Percentiles rank a stretch among this genome's conserved stretches.
Conservation (phyloP, 1,284 basidiomycete genomes). For the Thelephora terrestris region DNA sequence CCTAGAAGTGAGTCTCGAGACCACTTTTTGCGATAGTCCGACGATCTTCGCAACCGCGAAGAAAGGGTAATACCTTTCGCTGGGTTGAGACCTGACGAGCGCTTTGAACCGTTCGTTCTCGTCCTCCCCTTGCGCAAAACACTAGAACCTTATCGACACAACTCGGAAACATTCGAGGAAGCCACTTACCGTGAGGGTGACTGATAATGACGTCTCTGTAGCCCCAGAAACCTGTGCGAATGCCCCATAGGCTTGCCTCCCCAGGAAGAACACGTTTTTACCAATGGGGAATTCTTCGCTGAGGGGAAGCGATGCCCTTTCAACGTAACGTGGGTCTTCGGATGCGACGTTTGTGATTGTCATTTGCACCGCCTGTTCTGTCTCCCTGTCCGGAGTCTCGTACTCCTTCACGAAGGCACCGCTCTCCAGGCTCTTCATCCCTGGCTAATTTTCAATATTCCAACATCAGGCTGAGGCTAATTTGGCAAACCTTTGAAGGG, state of each 20-base stretch:
- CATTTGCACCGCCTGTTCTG: slow-evolving; percentile 82
- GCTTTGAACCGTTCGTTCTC: slow-evolving; percentile 75
- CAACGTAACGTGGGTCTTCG: slow-evolving; percentile 83
- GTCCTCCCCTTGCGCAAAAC: slow-evolving; percentile 70
- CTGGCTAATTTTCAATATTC: slow-evolving; percentile 26
- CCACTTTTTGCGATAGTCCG: slow-evolving; percentile 60
- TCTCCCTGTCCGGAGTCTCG: slow-evolving; percentile 72
- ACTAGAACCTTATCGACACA: too few relatives aligned
- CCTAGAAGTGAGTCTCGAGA: slow-evolving; percentile 89
- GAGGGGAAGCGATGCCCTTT: slow-evolving; percentile 72
- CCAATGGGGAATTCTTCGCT: slow-evolving; percentile 86
- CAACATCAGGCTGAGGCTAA: background rate
- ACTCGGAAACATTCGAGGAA: too few relatives aligned
- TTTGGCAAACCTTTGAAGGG: slow-evolving; percentile 70
- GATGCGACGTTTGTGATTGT: slow-evolving; percentile 68
- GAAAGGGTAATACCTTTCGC: slow-evolving; percentile 64
- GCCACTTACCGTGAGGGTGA: slow-evolving; percentile 66
- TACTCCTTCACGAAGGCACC: slow-evolving; percentile 95
- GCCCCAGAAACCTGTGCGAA: slow-evolving; percentile 82
- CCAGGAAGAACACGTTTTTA: slow-evolving; percentile 92
- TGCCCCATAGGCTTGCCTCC: slow-evolving; percentile 88
- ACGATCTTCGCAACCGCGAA: slow-evolving; percentile 66
- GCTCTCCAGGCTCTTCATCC: slow-evolving; percentile 79
- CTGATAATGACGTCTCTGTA: slow-evolving; percentile 56
- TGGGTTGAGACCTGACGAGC: slow-evolving; percentile 46